Evolutionary conservation across 345 rosid genomes (phyloP), one percentile per base, ranked within the genome.

Genomic region (Schrenkiella parvula): DNA sequence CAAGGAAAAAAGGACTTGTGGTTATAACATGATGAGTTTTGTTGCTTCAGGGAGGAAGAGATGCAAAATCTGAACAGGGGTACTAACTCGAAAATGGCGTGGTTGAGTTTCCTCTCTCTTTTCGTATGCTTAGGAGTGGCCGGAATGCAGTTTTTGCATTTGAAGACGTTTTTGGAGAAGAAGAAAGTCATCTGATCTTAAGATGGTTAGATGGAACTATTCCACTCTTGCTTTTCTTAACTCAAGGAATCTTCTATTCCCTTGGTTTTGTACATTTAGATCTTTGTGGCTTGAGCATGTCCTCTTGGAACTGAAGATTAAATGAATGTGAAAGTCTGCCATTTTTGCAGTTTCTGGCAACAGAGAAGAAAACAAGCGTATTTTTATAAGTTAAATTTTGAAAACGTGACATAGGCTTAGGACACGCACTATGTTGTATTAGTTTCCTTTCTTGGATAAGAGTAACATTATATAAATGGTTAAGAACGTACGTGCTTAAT

Each of bases 81-180:
- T 7, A 93, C 96, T 29, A 86, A 86, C 83, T 74, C 86, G 15
- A 83, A 66, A 53, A 93, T 93, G 97, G 84, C 80, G 8, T 58
- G 74, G 39, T 80, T 90, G n/a, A 55, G 93, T 66, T 72, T 85
- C 18, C 72, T 93, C 31, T 93, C 98, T 4, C 81, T 93, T 41
- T 19, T 90, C 11, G 83, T 93, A 54, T 90, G 97, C 84, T 63
- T 89, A 56, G 85, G 90, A 0, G 98, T 93, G 37, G 97, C 92
- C 0, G 89, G 82, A 6, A 73, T 87, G 80, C 97, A 93, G 69
- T 53, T 89, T 52, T 78, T 92, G 96, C 93, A 93, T 77, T 86
- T 93, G 59, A 90, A 90, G 89, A 57, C 92, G 29, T 90, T 87
- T 81, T 84, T 93, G 53, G 93, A 90, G 83, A 89, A 90, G 85